Conservation (phyloP, 805 yeast species). For the Sungouiella blattae region DNA sequence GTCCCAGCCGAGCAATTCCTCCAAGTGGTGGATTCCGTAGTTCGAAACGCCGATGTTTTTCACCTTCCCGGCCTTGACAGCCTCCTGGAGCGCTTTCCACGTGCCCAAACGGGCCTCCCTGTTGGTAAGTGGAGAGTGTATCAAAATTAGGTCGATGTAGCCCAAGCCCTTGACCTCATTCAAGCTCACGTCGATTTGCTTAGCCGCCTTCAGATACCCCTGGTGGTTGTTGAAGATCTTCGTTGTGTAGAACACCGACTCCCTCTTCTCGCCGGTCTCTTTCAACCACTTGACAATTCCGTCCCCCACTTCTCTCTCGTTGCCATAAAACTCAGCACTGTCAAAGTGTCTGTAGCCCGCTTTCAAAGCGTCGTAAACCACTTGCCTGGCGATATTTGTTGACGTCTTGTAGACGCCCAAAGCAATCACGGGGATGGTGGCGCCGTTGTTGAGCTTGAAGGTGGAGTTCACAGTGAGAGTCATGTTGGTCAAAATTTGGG, state of each 20-base stretch:
- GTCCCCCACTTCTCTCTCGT: conserved; percentile 14
- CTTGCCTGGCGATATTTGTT: conserved; percentile 33
- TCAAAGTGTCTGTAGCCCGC: conserved; percentile 17
- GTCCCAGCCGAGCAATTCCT: conserved; percentile 6
- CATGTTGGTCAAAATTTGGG: too few relatives aligned
- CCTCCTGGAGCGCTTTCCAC: conserved; percentile 49
- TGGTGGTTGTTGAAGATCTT: conserved; percentile 61
- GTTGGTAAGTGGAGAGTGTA: conserved; percentile 49
- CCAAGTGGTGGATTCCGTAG: conserved; percentile 25
- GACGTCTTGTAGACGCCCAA: conserved; percentile 54
- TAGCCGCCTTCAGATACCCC: conserved; percentile 44
- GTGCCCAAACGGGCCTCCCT: conserved; percentile 21
- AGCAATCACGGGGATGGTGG: conserved; percentile 13
- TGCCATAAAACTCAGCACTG: conserved; percentile 14
- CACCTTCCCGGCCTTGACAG: conserved; percentile 27
- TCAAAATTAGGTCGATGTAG: conserved; percentile 68
- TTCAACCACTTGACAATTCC: conserved; percentile 9
- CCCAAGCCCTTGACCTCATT: conserved; percentile 48
- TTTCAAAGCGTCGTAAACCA: conserved; percentile 56
- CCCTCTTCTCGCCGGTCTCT: conserved; percentile 46
- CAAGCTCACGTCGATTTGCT: conserved; percentile 49
- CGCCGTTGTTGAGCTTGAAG: conserved; percentile 15
- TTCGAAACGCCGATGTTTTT: conserved; percentile 60
- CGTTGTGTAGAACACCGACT: conserved; percentile 66
- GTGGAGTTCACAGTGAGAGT: conserved; percentile 1